A percentile compares a stretch with the other conserved stretches of the same genome.
Conservation (phyloP, 2,329 filamentous ascomycete species). For the Cryoendolithus antarcticus region DNA sequence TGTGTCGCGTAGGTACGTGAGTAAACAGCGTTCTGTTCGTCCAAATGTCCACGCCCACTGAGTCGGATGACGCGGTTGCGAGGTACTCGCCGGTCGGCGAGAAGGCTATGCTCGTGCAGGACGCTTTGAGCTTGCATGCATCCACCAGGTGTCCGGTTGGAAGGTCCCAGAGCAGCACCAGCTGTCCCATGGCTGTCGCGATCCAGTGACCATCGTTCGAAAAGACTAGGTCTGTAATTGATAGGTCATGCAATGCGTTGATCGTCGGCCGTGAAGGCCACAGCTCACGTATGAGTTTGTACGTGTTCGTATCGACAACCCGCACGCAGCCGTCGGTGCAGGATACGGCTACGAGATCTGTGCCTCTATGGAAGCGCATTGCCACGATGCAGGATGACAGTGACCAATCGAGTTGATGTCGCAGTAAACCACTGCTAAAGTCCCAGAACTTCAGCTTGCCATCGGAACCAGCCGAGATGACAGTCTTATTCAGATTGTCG, state of each 20-base stretch:
- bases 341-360: slow-evolving; percentile 74
- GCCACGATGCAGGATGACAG: slow-evolving; percentile 63
- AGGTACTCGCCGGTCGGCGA: slow-evolving; percentile 85
- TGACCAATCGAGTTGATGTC: slow-evolving; percentile 74
- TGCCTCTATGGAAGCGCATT: slow-evolving; percentile 69
- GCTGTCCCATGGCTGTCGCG: slow-evolving; percentile 72
- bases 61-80: slow-evolving; percentile 73
- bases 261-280: slow-evolving; percentile 51
- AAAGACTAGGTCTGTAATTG: slow-evolving; percentile 43
- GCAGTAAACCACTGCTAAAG: slow-evolving; percentile 67
- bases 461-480: slow-evolving; percentile 80
- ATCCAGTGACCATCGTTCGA: slow-evolving; percentile 92
- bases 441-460: slow-evolving; percentile 98
- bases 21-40: slow-evolving; percentile 87
- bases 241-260: slow-evolving; percentile 10
- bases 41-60: slow-evolving; percentile 87
- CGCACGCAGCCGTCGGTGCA: slow-evolving; percentile 84
- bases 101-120: slow-evolving; percentile 76
- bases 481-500: slow-evolving; percentile 73
- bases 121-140: slow-evolving; percentile 65
- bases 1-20: slow-evolving; percentile 73
- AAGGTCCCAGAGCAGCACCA: slow-evolving; percentile 80
- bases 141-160: slow-evolving; percentile 93
- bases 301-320: slow-evolving; percentile 80
- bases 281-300: slow-evolving; percentile 82